Base-by-base conservation (phyloP, 495 filamentous ascomycete genomes). In the Corynascus novoguineensis region DNA sequence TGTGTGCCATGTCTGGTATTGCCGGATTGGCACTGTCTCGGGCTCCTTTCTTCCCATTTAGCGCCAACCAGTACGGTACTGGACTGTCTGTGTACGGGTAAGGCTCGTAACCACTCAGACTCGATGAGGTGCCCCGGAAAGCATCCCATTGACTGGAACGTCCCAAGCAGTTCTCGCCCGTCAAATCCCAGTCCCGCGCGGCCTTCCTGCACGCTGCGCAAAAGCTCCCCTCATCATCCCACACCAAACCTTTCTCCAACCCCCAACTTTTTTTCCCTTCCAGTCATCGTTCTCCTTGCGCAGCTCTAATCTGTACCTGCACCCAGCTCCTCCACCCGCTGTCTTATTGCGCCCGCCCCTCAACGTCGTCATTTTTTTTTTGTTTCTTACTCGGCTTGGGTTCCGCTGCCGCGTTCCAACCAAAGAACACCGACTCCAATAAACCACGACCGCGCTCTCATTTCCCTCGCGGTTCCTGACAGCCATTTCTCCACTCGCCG, bases 351-450 rank as follows among this genome's bases (percentile, higher is more conserved):
- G 58, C 61, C 40, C 63, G 50, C 49, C 61, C 56, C 75, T 75
- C 62, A 73, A 75, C 71, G 68, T 64, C 69, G 68, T 71, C 57
- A 69, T 69, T 56, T 44, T 58, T 46, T 41, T 41, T 64, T 58
- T 58, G n/a, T n/a, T n/a, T n/a, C n/a, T 51, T 58, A 29, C 29
- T 35, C 29, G 17, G 42, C 32, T 48, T 41, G 57, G 41, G 44
- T 1, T 56, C 61, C 41, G 50, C 34, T 48, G 41, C 60, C 61
- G 61, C 61, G 62, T 62, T 57, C 24, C 53, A 42, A 55, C 51
- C 56, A 49, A 53, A 53, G 41, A 53, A 47, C 29, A 25, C 14
- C 27, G 42, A 58, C 29, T 47, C 19, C 34, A 45, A 21, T n/a
- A 42, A 41, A 28, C 45, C 42, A 25, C 51, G 29, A 21, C 51